phyloP scores from a whole-genome alignment of 352 stramenopile genomes.

The Phytophthora crassamura region DNA sequence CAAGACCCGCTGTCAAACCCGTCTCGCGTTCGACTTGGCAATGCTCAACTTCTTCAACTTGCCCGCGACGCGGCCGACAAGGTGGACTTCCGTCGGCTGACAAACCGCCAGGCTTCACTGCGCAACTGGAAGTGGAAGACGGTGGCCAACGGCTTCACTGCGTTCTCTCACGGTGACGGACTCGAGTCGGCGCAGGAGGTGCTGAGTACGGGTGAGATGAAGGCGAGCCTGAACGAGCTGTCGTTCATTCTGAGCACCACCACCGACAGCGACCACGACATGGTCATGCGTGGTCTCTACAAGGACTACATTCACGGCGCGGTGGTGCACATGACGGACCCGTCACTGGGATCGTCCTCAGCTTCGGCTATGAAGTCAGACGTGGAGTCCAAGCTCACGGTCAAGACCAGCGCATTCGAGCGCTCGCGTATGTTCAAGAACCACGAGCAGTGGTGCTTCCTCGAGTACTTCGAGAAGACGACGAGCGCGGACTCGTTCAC shows the following conservation, averaged over 20 bases:
- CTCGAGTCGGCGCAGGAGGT: slow-evolving; percentile 40
- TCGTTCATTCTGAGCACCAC: slow-evolving; percentile 39
- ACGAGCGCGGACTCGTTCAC: slow-evolving; percentile 33
- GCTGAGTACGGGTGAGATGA: slow-evolving; percentile 39
- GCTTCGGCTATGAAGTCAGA: slow-evolving; percentile 16
- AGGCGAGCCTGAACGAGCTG: slow-evolving; percentile 50
- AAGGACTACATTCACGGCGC: slow-evolving; percentile 61
- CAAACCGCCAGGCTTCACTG: slow-evolving; percentile 34
- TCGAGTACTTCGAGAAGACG: slow-evolving; percentile 41
- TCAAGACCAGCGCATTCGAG: slow-evolving; percentile 48
- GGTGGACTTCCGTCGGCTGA: slow-evolving; percentile 35
- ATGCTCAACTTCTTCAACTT: slow-evolving; percentile 28
- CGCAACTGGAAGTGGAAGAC: slow-evolving; percentile 45
- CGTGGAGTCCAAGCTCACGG: slow-evolving; percentile 28
- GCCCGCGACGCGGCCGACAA: slow-evolving; percentile 33
- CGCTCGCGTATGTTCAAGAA: slow-evolving; percentile 49
- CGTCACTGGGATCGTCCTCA: slow-evolving; percentile 12
- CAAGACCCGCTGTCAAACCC: slow-evolving; percentile 20
- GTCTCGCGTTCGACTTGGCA: slow-evolving; percentile 22
- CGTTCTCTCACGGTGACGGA: slow-evolving; percentile 41
- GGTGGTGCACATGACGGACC: slow-evolving; percentile 38
- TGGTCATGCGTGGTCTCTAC: slow-evolving; percentile 52
- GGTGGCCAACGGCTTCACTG: slow-evolving; percentile 40
- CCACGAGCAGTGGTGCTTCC: slow-evolving; percentile 49
- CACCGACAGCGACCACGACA: slow-evolving; percentile 33